A percentile compares a stretch with the other conserved stretches of the same genome.
phyloP scores from a whole-genome alignment of 768 basidiomycete genomes.

The Rhodosporidiobolus sp. region DNA sequence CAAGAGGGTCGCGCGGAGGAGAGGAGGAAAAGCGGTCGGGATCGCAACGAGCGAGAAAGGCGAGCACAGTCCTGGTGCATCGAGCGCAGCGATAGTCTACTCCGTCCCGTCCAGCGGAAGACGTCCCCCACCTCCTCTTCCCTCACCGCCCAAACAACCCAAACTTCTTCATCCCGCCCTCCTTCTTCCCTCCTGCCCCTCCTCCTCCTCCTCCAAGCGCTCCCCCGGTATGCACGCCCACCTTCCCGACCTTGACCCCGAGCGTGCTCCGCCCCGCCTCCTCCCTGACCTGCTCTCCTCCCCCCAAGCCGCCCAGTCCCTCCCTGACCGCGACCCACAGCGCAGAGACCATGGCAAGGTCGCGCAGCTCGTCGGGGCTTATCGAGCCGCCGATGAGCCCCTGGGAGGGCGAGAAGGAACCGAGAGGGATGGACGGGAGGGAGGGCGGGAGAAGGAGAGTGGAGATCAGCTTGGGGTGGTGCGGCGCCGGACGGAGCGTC shows the following conservation, averaged over 20 bases:
- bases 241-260: conserved; percentile 66
- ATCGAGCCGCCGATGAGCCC: conserved; percentile 48
- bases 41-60: too few relatives aligned
- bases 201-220: conserved; percentile 66
- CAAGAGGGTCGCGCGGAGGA: too few relatives aligned
- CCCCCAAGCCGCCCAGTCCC: conserved; percentile 85
- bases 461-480: conserved; percentile 91
- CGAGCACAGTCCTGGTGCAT: too few relatives aligned
- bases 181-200: conserved; percentile 41
- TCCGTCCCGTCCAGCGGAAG: not conserved
- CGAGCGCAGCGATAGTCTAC: too few relatives aligned
- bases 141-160: not conserved
- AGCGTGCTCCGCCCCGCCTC: conserved; percentile 63
- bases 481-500: conserved; percentile 83
- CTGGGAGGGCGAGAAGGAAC: conserved; percentile 32
- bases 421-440: conserved; percentile 72
- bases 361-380: conserved; percentile 89
- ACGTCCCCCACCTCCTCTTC: not conserved
- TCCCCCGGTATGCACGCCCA: conserved; percentile 57
- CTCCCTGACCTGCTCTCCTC: conserved; percentile 63
- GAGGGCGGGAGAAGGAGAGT: conserved; percentile 88
- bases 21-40: too few relatives aligned
- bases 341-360: conserved; percentile 78
- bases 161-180: not conserved
- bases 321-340: conserved; percentile 90